Evolutionary conservation across 1,284 basidiomycete genomes (phyloP), one percentile per base, ranked within the genome.

Genomic region (Austroboletus niveus): DNA sequence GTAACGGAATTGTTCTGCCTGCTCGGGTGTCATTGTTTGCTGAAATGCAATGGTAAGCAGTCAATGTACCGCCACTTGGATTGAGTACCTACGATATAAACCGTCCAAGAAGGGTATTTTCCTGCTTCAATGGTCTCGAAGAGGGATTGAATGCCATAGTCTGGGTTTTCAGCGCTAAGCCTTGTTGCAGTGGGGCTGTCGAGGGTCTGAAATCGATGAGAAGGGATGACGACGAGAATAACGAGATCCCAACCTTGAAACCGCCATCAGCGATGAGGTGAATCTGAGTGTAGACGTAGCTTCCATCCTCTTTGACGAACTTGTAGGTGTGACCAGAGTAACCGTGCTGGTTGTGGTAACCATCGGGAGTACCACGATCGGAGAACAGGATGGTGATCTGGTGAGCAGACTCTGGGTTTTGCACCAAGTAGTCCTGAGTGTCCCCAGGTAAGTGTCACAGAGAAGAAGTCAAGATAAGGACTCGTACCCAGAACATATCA

Each of bases 321-420:
- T 96, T 95, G 79, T 82, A 86, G n/a, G 93, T 89, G 77, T 97
- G 93, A 7, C 94, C 93, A 42, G 87, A 89, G 78, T 94, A 97
- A 20, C 92, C 94, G 73, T 97, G 89, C 83, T 85, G 79, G 62
- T 85, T 75, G 70, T 90, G 84, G 75, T 77, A 92, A 29, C 89
- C 90, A 59, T 89, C 81, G 17, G 94, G 93, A 49, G 90, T 94
- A 53, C 94, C 95, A 64, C 94, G 91, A 73, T 97, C 94, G 24
- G 85, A 85, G 78, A 92, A 92, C 55, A 93, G 80, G 59, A 89
- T 89, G 84, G 93, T 83, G 65, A 95, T 80, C 71, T 96, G 93
- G 69, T 96, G 94, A 54, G 92, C 84, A 2, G 87, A 87, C 75
- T 96, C 94, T 17, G 92, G 91, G 76, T 96, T 96, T 72, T 89